phyloP scores from a whole-genome alignment of 2,329 filamentous ascomycete species.

The Leptodontidium sp. region DNA sequence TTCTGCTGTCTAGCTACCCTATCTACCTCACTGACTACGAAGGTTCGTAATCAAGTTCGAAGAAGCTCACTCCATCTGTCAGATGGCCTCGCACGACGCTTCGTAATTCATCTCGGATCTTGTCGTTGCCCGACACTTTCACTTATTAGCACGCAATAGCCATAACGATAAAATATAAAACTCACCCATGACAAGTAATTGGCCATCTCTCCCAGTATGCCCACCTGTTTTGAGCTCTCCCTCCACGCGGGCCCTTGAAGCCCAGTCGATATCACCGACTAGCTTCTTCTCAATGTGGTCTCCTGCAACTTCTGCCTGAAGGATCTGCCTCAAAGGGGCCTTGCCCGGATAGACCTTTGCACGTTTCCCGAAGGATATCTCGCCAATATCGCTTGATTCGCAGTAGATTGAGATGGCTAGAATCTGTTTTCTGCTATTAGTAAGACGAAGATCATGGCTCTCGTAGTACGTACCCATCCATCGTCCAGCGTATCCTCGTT shows the following conservation, averaged over 20 bases:
- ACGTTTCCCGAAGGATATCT: slow-evolving; percentile 7
- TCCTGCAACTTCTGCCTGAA: slow-evolving; percentile 4
- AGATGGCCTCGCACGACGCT: slow-evolving; percentile 3
- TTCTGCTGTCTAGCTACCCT: slow-evolving; percentile 9
- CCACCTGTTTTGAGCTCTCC: slow-evolving; percentile 1
- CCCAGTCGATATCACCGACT: slow-evolving; percentile 10
- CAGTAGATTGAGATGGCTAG: slow-evolving; percentile 9
- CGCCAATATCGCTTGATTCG: slow-evolving; percentile 11
- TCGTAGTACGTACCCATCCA: background rate
- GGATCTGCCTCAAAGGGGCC: slow-evolving; percentile 8
- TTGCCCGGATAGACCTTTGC: slow-evolving; percentile 8
- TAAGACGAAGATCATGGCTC: slow-evolving; percentile 4
- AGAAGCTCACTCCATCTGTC: slow-evolving; percentile 10
- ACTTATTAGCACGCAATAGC: slow-evolving; percentile 3
- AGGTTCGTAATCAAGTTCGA: slow-evolving; percentile 9
- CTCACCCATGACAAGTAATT: slow-evolving; percentile 1
- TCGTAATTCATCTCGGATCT: slow-evolving; percentile 7
- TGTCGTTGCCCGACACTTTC: slow-evolving; percentile 5
- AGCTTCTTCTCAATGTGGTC: background rate
- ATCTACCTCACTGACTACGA: slow-evolving; percentile 10
- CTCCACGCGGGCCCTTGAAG: slow-evolving; percentile 7
- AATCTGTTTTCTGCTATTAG: slow-evolving; percentile 8
- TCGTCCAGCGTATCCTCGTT: slow-evolving; percentile 1
- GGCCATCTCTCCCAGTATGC: slow-evolving; percentile 3
- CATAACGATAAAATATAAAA: slow-evolving; percentile 3